phyloP scores from a whole-genome alignment of 148 eudicot species.

The Rhododendron williamsianum region DNA sequence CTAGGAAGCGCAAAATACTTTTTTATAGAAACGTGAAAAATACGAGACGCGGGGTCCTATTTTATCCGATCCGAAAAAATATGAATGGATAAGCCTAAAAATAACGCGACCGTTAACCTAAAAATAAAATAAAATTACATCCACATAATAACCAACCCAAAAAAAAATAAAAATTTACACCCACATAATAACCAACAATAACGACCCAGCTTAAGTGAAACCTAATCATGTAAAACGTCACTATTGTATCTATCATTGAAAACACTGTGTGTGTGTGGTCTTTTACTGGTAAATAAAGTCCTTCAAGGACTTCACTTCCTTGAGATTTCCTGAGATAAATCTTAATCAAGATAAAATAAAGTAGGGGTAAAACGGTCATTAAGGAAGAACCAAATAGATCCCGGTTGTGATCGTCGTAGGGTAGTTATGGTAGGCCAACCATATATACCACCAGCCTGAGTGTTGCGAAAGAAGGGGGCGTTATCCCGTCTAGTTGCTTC shows the following conservation, averaged over 20 bases:
- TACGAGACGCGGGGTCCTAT: neutral
- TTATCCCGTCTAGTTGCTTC: no score
- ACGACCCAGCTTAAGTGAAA: no score
- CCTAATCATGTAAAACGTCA: no score
- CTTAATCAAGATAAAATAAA: neutral
- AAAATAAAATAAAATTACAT: no score
- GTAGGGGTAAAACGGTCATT: neutral
- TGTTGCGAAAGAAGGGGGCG: neutral
- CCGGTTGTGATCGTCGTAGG: neutral
- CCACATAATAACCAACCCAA: neutral
- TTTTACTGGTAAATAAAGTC: neutral
- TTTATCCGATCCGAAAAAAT: neutral
- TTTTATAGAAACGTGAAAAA: neutral
- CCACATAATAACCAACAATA: no score
- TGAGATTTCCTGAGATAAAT: neutral
- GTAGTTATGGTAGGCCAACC: constrained; percentile 4
- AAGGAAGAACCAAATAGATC: neutral
- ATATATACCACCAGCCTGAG: neutral
- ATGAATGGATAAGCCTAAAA: neutral
- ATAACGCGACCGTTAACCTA: neutral
- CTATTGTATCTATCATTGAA: neutral
- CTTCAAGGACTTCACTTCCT: neutral
- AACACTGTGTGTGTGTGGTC: neutral
- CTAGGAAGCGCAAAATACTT: neutral
- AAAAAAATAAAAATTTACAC: no score